Evolutionary conservation across 1,284 basidiomycete genomes (phyloP).

Genomic region (Pseudozyma hubeiensis): DNA sequence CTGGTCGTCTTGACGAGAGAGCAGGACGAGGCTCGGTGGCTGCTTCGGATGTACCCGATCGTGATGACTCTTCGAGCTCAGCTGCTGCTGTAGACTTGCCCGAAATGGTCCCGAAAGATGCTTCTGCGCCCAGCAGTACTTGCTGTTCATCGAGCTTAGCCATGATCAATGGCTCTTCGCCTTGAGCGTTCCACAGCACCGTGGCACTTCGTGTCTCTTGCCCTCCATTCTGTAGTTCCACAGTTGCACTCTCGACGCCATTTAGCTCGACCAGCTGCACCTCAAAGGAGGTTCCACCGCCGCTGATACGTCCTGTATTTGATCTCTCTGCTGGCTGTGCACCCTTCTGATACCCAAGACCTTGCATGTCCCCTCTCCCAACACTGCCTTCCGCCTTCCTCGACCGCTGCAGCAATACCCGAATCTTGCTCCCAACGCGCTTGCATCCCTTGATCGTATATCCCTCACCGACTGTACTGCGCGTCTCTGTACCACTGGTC

Average conservation of each 20-base stretch:
- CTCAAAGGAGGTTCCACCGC: conserved; percentile 31
- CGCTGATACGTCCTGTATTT: not conserved
- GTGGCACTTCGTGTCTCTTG: not conserved
- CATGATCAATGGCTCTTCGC: conserved; percentile 41
- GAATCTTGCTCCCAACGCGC: conserved; percentile 5
- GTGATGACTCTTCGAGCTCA: conserved; percentile 56
- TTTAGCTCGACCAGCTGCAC: conserved; percentile 28
- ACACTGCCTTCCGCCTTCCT: not conserved
- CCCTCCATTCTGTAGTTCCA: not conserved
- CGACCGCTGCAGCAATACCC: conserved; percentile 21
- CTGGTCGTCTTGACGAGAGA: conserved; percentile 14
- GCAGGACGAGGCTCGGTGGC: conserved; percentile 42
- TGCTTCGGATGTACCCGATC: no score
- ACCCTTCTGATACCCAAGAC: conserved; percentile 19
- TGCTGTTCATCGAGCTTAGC: conserved; percentile 28
- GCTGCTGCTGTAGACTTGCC: not conserved
- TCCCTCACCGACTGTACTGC: conserved; percentile 5
- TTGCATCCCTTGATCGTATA: conserved; percentile 24
- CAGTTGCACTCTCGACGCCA: not conserved
- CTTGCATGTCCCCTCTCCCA: conserved; percentile 19
- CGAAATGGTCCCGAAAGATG: conserved; percentile 6
- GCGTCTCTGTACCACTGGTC: conserved; percentile 1
- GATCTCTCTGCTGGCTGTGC: not conserved
- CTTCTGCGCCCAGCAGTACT: conserved; percentile 30
- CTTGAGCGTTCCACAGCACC: conserved; percentile 25